Conservation (phyloP, 176 grass and related monocot species). For the Phyllostachys edulis region DNA sequence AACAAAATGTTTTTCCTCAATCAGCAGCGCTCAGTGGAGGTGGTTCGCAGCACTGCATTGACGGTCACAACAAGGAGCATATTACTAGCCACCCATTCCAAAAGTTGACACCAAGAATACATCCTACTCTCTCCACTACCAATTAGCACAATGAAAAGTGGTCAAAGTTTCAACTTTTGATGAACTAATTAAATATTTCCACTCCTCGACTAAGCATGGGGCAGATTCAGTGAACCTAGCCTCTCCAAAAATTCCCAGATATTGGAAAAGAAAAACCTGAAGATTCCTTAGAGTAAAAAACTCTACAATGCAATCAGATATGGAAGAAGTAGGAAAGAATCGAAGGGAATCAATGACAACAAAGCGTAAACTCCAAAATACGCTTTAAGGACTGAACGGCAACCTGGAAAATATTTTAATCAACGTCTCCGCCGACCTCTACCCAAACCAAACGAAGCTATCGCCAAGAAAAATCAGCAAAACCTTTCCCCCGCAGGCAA, state of each 20-base stretch:
- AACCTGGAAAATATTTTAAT: background rate
- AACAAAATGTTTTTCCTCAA: background rate
- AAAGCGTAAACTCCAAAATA: background rate
- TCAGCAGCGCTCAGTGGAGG: background rate
- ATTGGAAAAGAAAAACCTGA: background rate
- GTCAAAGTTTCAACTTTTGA: background rate
- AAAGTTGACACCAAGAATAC: constrained; percentile 13
- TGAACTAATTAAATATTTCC: background rate
- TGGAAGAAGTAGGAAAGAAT: background rate
- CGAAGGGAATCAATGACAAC: background rate
- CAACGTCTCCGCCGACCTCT: background rate
- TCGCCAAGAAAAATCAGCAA: background rate
- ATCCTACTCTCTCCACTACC: constrained; percentile 21
- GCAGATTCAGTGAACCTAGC: background rate
- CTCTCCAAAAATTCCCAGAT: background rate
- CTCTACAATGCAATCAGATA: background rate
- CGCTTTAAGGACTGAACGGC: background rate
- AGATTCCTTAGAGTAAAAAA: background rate
- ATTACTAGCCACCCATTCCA: constrained; percentile 16
- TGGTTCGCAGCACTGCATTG: background rate
- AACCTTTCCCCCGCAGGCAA: background rate
- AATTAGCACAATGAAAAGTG: background rate
- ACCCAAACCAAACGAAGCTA: background rate
- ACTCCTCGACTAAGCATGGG: background rate
- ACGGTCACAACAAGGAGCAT: constrained; percentile 28